Percentiles rank a stretch among this genome's conserved stretches.
These are phyloP conservation scores for Pulveroboletus sp. DNA, from an alignment of 768 basidiomycete genomes.

Conservation along the genomic window DNA sequence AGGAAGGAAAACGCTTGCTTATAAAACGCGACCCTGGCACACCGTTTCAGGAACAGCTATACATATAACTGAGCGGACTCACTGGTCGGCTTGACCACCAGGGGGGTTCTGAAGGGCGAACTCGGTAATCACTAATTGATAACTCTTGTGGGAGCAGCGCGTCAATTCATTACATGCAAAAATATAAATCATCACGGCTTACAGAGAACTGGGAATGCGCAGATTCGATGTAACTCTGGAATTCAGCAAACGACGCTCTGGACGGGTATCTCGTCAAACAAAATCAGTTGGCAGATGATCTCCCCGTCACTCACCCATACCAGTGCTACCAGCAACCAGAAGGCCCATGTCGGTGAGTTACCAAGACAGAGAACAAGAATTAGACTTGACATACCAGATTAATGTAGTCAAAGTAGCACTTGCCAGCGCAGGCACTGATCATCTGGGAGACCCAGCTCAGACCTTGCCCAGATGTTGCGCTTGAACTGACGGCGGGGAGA, in stretches of 20 bases:
- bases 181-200: neutral
- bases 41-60: neutral
- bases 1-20: conserved; percentile 32
- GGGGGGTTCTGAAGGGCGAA: conserved; percentile 31
- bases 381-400: conserved; percentile 25
- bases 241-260: conserved; percentile 22
- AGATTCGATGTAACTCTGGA: conserved; percentile 25
- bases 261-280: conserved; percentile 1
- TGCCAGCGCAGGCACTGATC: conserved; percentile 32
- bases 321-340: conserved; percentile 16
- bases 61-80: neutral
- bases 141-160: conserved; percentile 4
- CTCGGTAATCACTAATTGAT: conserved; percentile 27
- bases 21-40: conserved; percentile 29
- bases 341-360: neutral
- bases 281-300: neutral
- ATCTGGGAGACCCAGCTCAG: conserved; percentile 34
- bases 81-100: conserved; percentile 30
- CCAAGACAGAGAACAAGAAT: neutral
- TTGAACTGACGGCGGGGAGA: conserved; percentile 35
- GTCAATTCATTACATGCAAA: conserved; percentile 3
- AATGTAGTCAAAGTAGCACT: conserved; percentile 34
- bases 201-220: conserved; percentile 28
- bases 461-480: conserved; percentile 29
- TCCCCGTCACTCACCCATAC: conserved; percentile 21